phyloP scores from a whole-genome alignment of 176 grass and related monocot genomes.

The Triticum aestivum region DNA sequence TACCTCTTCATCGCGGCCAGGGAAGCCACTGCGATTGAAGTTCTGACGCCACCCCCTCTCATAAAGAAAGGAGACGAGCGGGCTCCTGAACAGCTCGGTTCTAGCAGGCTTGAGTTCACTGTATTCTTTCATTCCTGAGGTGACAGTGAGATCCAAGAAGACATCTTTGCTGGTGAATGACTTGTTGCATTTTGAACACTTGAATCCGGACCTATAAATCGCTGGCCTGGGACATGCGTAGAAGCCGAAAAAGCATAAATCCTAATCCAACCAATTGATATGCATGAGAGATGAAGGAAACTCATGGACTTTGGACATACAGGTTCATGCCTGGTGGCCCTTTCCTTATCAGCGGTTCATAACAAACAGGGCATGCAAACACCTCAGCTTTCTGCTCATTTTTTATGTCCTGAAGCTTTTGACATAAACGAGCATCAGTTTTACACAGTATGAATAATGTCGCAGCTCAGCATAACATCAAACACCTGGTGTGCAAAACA shows the following conservation, averaged over 20 bases:
- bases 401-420: slow-evolving; percentile 45
- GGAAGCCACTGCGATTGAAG: slow-evolving; percentile 86
- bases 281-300: not conserved
- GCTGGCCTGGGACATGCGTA: slow-evolving; percentile 50
- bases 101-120: slow-evolving; percentile 80
- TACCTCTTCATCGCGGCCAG: slow-evolving; percentile 94
- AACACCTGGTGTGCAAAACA: too few species aligned
- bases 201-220: slow-evolving; percentile 94
- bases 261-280: not conserved
- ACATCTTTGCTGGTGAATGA: slow-evolving; percentile 87
- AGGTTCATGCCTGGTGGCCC: slow-evolving; percentile 79
- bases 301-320: slow-evolving; percentile 42
- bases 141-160: slow-evolving; percentile 13
- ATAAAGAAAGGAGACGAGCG: slow-evolving; percentile 84
- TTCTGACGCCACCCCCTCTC: slow-evolving; percentile 99
- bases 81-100: slow-evolving; percentile 91
- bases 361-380: slow-evolving; percentile 91
- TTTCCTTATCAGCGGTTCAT: slow-evolving; percentile 74
- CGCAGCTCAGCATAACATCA: not conserved
- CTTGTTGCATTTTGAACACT: slow-evolving; percentile 79
- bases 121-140: slow-evolving; percentile 16
- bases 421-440: not conserved
- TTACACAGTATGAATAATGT: not conserved
- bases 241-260: not conserved
- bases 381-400: slow-evolving; percentile 41